Evolutionary conservation across 176 grass and related monocot genomes (phyloP).

Genomic region (Musa troglodytarum): DNA sequence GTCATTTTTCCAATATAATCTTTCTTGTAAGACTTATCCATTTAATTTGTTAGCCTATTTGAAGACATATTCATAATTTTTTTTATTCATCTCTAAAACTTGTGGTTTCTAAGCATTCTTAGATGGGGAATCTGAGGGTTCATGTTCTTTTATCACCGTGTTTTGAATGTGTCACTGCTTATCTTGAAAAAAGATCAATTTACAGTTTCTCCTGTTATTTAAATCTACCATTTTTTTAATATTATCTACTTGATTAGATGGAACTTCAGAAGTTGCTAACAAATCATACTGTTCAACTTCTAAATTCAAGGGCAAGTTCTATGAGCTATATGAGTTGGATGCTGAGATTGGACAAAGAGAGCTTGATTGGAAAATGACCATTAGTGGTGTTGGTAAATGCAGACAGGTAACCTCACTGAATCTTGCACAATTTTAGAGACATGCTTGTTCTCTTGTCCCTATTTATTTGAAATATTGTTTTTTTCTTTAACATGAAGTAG

Average conservation of each 20-base stretch:
- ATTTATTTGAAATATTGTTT: conserved; percentile 20
- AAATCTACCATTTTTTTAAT: background rate
- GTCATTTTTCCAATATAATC: no score
- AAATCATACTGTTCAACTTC: background rate
- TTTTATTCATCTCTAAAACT: background rate
- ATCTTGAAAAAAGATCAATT: background rate
- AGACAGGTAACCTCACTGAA: conserved; percentile 45
- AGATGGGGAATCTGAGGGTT: background rate
- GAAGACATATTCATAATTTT: no score
- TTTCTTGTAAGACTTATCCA: no score
- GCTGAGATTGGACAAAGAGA: conserved; percentile 88
- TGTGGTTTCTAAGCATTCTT: background rate
- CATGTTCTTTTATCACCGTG: background rate
- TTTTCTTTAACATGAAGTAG: background rate
- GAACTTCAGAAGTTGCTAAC: background rate
- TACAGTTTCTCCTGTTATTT: background rate
- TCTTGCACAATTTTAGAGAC: background rate
- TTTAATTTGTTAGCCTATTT: no score
- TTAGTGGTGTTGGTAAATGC: conserved; percentile 88
- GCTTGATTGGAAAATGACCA: conserved; percentile 98
- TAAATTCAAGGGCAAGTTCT: conserved; percentile 76
- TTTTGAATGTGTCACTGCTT: background rate
- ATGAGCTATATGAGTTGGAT: conserved; percentile 94
- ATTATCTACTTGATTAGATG: background rate
- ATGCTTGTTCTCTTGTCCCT: conserved; percentile 10